A percentile compares a stretch with the other conserved stretches of the same genome.
These are phyloP conservation scores for Betula pendula DNA, from an alignment of 306 rosid genomes.

Conservation along the genomic window DNA sequence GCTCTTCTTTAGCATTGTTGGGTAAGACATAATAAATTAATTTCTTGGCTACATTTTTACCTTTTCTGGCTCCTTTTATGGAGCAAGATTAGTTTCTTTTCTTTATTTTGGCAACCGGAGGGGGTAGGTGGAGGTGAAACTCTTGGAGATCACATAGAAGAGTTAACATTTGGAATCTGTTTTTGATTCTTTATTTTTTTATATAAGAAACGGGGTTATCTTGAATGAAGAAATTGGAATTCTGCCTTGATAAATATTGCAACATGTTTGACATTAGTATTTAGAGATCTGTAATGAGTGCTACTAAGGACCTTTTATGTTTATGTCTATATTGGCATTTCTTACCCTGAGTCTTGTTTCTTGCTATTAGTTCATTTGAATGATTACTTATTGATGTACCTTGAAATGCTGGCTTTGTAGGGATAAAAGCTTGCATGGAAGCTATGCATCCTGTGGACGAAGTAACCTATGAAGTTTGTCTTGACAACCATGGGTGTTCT, in stretches of 20 bases:
- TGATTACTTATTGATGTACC: not conserved
- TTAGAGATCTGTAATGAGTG: not conserved
- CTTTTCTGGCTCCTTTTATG: not conserved
- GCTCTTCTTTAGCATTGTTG: not conserved
- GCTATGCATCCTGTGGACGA: constrained; percentile 54
- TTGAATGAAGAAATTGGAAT: not conserved
- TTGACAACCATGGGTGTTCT: constrained; percentile 78
- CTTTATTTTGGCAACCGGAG: not conserved
- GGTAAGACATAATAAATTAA: not conserved
- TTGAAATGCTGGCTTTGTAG: constrained; percentile 46
- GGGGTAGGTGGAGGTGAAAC: not conserved
- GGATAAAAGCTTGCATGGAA: constrained; percentile 78
- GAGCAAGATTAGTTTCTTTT: not conserved
- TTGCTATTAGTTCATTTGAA: not conserved
- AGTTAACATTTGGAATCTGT: not conserved
- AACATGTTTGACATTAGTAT: not conserved
- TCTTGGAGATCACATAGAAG: not conserved
- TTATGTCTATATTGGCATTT: constrained; percentile 3
- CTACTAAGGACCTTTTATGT: not conserved
- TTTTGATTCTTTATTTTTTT: not conserved
- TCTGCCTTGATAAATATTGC: not conserved
- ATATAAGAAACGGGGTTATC: not conserved
- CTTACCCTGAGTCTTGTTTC: constrained; percentile 10
- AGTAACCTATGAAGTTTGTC: constrained; percentile 70
- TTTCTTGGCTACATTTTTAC: not conserved